Conservation (phyloP, 2,329 filamentous ascomycete species). For the Cladosporium colombiae region DNA sequence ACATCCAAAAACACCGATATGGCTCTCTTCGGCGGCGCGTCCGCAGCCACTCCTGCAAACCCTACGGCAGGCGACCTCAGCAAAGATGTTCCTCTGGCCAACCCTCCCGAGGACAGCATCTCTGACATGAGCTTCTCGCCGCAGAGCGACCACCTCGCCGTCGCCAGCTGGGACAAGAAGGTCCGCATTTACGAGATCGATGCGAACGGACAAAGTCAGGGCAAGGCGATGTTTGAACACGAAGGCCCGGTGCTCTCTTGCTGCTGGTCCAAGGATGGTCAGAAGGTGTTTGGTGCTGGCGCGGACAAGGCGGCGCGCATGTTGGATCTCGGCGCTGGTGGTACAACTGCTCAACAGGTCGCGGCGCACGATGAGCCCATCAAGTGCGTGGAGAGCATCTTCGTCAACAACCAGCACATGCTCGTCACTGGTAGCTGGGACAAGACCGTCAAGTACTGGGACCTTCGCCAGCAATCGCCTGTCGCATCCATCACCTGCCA, state of each 20-base stretch:
- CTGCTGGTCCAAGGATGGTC: constrained; percentile 92
- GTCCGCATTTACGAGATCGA: constrained; percentile 95
- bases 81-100: constrained; percentile 77
- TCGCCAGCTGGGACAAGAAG: constrained; percentile 96
- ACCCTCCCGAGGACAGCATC: constrained; percentile 84
- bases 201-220: constrained; percentile 73
- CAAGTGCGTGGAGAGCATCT: constrained; percentile 67
- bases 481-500: constrained; percentile 67
- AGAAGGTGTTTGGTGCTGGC: constrained; percentile 81
- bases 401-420: constrained; percentile 68
- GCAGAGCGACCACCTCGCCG: constrained; percentile 76
- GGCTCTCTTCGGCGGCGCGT: constrained; percentile 61
- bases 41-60: constrained; percentile 55
- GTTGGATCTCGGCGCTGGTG: constrained; percentile 71
- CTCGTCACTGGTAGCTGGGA: constrained; percentile 92
- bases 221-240: constrained; percentile 83
- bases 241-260: constrained; percentile 80
- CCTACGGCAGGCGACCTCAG: constrained; percentile 88
- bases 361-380: constrained; percentile 85
- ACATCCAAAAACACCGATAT: constrained; percentile 47
- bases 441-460: constrained; percentile 89
- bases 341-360: constrained; percentile 60
- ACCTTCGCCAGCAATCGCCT: constrained; percentile 67
- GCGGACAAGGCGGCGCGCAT: constrained; percentile 90
- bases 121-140: constrained; percentile 84